Evolutionary conservation across 352 stramenopile species (phyloP).

Genomic region (Globisporangium middletonii): DNA sequence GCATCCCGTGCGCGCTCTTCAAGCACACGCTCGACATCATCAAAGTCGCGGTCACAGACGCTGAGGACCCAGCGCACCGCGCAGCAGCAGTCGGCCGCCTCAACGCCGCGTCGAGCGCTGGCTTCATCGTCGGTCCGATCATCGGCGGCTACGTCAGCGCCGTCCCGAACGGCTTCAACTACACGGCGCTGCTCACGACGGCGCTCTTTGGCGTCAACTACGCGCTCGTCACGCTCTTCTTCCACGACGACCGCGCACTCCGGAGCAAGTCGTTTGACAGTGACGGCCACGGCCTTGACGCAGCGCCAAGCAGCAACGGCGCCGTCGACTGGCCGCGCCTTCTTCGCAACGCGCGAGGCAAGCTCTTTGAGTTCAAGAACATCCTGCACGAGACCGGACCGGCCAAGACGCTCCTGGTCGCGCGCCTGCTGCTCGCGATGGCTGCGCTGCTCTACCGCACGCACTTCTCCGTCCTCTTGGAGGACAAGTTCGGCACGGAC

Average conservation of each 20-base stretch:
- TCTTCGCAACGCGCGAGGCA: slow-evolving; percentile 38
- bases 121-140: slow-evolving; percentile 71
- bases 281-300: not conserved
- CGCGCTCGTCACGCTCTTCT: slow-evolving; percentile 52
- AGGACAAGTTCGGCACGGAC: slow-evolving; percentile 76
- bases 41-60: slow-evolving; percentile 65
- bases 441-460: slow-evolving; percentile 72
- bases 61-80: slow-evolving; percentile 25
- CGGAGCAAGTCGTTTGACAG: slow-evolving; percentile 7
- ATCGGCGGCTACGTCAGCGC: slow-evolving; percentile 65
- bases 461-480: slow-evolving; percentile 69
- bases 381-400: slow-evolving; percentile 59
- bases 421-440: slow-evolving; percentile 67
- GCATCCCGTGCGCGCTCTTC: slow-evolving; percentile 64
- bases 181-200: slow-evolving; percentile 69
- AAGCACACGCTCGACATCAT: slow-evolving; percentile 82
- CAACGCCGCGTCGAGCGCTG: slow-evolving; percentile 63
- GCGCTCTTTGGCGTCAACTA: slow-evolving; percentile 68
- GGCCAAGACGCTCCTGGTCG: slow-evolving; percentile 61
- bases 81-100: slow-evolving; percentile 58
- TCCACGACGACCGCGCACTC: slow-evolving; percentile 17
- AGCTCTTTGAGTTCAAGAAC: slow-evolving; percentile 55
- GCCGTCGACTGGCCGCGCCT: slow-evolving; percentile 27
- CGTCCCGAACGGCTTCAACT: slow-evolving; percentile 73
- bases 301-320: not conserved